Conservation (phyloP, 495 filamentous ascomycete species). For the Pseudotulostoma volvatum region DNA sequence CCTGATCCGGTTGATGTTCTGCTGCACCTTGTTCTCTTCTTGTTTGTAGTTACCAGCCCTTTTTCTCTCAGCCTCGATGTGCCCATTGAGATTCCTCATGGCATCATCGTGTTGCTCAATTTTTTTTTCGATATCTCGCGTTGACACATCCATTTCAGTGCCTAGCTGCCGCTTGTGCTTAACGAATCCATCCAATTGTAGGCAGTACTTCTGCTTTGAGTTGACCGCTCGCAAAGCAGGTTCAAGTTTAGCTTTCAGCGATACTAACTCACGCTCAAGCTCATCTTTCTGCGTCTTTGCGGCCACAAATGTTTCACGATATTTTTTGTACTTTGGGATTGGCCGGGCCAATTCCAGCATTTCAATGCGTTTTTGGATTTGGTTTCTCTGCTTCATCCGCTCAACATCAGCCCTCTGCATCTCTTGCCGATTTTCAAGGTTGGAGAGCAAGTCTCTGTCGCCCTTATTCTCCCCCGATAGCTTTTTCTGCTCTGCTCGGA, state of each 20-base stretch:
- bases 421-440: constrained; percentile 57
- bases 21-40: constrained; percentile 27
- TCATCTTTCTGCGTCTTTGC: constrained; percentile 30
- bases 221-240: constrained; percentile 52
- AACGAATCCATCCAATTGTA: constrained; percentile 31
- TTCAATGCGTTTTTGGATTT: constrained; percentile 47
- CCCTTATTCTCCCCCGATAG: constrained; percentile 39
- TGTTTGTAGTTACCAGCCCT: constrained; percentile 32
- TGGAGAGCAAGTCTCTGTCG: constrained; percentile 44
- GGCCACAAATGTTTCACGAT: constrained; percentile 17
- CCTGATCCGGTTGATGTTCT: constrained; percentile 27
- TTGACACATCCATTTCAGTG: constrained; percentile 33
- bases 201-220: constrained; percentile 44
- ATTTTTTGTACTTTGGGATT: constrained; percentile 41
- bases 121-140: constrained; percentile 29
- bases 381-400: constrained; percentile 56
- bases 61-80: constrained; percentile 42
- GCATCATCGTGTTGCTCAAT: constrained; percentile 36
- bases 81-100: constrained; percentile 36
- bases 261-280: constrained; percentile 33
- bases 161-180: constrained; percentile 33
- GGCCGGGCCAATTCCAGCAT: constrained; percentile 49
- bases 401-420: constrained; percentile 69
- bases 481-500: constrained; percentile 53
- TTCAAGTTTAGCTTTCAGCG: constrained; percentile 42